Evolutionary conservation across 495 filamentous ascomycete genomes (phyloP).

Genomic region (Clavariopsis aquatica): DNA sequence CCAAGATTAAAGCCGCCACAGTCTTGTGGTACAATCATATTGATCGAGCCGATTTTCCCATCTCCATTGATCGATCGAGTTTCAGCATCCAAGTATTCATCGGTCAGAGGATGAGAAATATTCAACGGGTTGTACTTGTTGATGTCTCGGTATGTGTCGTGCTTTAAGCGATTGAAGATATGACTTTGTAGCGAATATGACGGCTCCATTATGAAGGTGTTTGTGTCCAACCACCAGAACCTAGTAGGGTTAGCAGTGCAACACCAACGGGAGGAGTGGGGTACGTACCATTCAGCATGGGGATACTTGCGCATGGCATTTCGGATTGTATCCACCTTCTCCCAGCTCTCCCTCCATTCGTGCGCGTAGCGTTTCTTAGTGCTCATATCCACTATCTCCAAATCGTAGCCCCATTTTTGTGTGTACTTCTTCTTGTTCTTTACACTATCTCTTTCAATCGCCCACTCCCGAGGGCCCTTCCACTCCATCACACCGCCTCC

Average conservation of each 20-base stretch:
- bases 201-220: slow-evolving; percentile 98
- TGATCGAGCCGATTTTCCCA: slow-evolving; percentile 69
- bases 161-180: slow-evolving; percentile 76
- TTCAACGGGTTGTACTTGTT: slow-evolving; percentile 94
- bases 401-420: slow-evolving; percentile 85
- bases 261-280: background rate
- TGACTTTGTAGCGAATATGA: slow-evolving; percentile 86
- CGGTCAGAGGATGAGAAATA: slow-evolving; percentile 78
- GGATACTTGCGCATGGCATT: slow-evolving; percentile 92
- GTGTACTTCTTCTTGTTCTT: slow-evolving; percentile 91
- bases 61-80: slow-evolving; percentile 74
- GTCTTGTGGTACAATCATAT: slow-evolving; percentile 89
- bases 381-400: slow-evolving; percentile 96
- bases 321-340: slow-evolving; percentile 95
- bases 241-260: slow-evolving; percentile 50
- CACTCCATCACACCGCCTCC: slow-evolving; percentile 98
- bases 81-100: slow-evolving; percentile 70
- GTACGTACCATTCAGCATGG: slow-evolving; percentile 84
- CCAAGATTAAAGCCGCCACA: slow-evolving; percentile 96
- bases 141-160: slow-evolving; percentile 90
- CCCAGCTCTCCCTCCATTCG: slow-evolving; percentile 99
- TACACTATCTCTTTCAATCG: slow-evolving; percentile 93
- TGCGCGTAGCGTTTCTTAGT: slow-evolving; percentile 98
- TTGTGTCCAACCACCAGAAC: slow-evolving; percentile 99
- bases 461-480: slow-evolving; percentile 98